Percentiles rank a stretch among this genome's conserved stretches.
Evolutionary conservation across 371 early-diverging fungal species (phyloP).

Genomic region (Mucor velutinosus): DNA sequence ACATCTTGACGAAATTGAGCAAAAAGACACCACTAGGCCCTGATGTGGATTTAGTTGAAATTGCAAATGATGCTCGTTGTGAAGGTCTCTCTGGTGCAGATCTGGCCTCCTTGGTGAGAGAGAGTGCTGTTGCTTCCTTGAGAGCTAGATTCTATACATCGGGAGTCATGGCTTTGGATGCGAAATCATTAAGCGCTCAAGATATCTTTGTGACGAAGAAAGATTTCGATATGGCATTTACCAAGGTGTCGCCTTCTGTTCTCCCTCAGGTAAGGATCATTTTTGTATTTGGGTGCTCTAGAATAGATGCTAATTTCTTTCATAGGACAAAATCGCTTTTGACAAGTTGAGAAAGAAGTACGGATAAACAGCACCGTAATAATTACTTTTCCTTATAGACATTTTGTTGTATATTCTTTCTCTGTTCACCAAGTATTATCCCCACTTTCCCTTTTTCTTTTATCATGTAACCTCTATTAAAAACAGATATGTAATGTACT

Average conservation of each 20-base stretch:
- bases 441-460: background rate
- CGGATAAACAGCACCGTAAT: slow-evolving; percentile 21
- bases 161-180: slow-evolving; percentile 25
- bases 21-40: slow-evolving; percentile 78
- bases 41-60: slow-evolving; percentile 68
- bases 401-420: background rate
- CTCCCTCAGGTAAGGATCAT: slow-evolving; percentile 54
- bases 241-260: slow-evolving; percentile 84
- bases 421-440: background rate
- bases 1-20: slow-evolving; percentile 86
- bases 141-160: slow-evolving; percentile 58
- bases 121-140: slow-evolving; percentile 87
- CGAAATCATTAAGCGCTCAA: slow-evolving; percentile 14
- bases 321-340: slow-evolving; percentile 32
- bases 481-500: too few relatives aligned
- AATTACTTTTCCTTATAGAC: background rate
- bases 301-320: background rate
- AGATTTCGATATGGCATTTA: slow-evolving; percentile 84
- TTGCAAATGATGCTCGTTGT: slow-evolving; percentile 77
- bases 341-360: slow-evolving; percentile 37
- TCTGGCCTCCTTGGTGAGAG: slow-evolving; percentile 88
- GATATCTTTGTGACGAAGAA: slow-evolving; percentile 63
- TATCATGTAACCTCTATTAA: background rate
- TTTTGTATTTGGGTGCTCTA: slow-evolving; percentile 6
- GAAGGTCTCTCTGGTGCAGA: slow-evolving; percentile 95